Percentiles rank a stretch among this genome's conserved stretches.
These are phyloP conservation scores for Aureobasidium sp. DNA, from an alignment of 2,329 filamentous ascomycete genomes.

Conservation along the genomic window DNA sequence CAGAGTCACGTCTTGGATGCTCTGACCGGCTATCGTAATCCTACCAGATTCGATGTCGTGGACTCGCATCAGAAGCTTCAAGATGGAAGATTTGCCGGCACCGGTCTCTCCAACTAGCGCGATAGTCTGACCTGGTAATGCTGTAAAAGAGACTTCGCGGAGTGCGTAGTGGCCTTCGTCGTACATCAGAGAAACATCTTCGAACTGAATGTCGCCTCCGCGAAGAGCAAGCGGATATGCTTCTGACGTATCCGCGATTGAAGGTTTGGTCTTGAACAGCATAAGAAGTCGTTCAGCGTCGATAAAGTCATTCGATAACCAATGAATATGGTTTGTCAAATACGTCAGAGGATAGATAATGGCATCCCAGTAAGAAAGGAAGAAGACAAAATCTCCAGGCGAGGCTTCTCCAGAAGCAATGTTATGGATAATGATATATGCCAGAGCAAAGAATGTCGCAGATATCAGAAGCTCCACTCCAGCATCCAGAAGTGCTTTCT, in stretches of 20 bases:
- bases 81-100: slow-evolving; percentile 71
- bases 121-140: slow-evolving; percentile 66
- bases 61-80: slow-evolving; percentile 31
- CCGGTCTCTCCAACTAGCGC: slow-evolving; percentile 75
- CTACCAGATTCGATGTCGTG: slow-evolving; percentile 13
- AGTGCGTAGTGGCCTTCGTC: not conserved
- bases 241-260: not conserved
- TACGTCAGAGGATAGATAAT: not conserved
- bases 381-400: not conserved
- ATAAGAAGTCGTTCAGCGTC: not conserved
- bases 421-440: not conserved
- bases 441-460: not conserved
- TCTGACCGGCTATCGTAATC: not conserved
- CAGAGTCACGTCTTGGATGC: not conserved
- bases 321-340: not conserved
- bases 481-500: not conserved
- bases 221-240: not conserved
- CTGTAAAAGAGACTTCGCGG: slow-evolving; percentile 50
- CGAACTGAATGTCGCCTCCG: not conserved
- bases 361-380: not conserved
- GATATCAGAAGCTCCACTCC: not conserved
- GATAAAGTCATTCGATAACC: not conserved
- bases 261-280: not conserved
- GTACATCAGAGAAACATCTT: not conserved
- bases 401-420: not conserved